Evolutionary conservation across 768 basidiomycete genomes (phyloP).

Genomic region (Tubosaeta brunneosetosa): DNA sequence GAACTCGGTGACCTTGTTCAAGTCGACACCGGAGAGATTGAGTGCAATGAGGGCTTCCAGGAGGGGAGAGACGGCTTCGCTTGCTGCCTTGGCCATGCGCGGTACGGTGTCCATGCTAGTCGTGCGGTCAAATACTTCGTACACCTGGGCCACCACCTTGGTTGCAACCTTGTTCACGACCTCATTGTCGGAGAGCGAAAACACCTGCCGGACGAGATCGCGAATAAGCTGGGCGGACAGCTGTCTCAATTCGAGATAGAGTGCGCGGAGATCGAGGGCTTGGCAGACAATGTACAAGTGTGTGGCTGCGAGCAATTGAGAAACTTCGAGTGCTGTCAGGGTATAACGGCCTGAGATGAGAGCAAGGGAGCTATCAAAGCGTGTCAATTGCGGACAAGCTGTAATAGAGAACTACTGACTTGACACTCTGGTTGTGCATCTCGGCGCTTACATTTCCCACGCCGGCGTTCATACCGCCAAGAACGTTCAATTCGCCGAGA

Average conservation of each 20-base stretch:
- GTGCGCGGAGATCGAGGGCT: slow-evolving; percentile 79
- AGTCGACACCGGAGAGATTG: slow-evolving; percentile 13
- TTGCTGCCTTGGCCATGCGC: slow-evolving; percentile 70
- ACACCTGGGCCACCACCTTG: slow-evolving; percentile 39
- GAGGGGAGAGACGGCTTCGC: slow-evolving; percentile 54
- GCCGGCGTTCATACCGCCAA: slow-evolving; percentile 71
- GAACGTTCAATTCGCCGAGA: slow-evolving; percentile 72
- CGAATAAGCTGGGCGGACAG: slow-evolving; percentile 19
- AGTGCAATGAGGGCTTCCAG: slow-evolving; percentile 41
- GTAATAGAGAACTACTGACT: slow-evolving; percentile 43
- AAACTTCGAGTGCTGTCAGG: slow-evolving; percentile 69
- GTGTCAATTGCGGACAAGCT: background rate
- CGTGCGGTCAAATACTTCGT: slow-evolving; percentile 55
- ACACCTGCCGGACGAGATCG: slow-evolving; percentile 11
- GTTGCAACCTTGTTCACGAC: slow-evolving; percentile 12
- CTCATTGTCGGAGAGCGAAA: slow-evolving; percentile 6
- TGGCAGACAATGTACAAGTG: slow-evolving; percentile 77
- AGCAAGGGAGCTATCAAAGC: slow-evolving; percentile 62
- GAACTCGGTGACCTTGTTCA: slow-evolving; percentile 23
- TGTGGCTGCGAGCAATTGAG: slow-evolving; percentile 67
- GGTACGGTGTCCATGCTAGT: slow-evolving; percentile 65
- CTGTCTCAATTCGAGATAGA: slow-evolving; percentile 61
- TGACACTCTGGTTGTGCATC: slow-evolving; percentile 91
- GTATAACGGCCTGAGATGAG: slow-evolving; percentile 81
- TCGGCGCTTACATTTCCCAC: slow-evolving; percentile 84